Evolutionary conservation across 2,329 filamentous ascomycete genomes (phyloP).

Genomic region (Bertia moriformis): DNA sequence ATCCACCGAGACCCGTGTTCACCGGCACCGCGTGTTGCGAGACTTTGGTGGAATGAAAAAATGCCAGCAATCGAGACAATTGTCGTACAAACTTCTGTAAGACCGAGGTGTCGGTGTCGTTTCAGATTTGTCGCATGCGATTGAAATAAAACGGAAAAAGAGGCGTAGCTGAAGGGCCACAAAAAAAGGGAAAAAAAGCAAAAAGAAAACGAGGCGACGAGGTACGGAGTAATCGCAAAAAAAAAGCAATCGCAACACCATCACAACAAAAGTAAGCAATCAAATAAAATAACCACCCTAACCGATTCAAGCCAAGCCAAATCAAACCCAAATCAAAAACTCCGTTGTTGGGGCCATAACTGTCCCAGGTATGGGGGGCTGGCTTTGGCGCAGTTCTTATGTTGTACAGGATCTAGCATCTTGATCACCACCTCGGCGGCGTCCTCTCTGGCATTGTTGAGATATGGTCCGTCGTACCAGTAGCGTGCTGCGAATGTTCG

Average conservation of each 20-base stretch:
- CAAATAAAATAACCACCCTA: neutral
- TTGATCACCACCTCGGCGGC: constrained; percentile 38
- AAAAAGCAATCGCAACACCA: neutral
- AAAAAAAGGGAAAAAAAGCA: neutral
- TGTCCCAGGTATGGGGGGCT: neutral
- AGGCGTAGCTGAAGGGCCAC: too few species aligned
- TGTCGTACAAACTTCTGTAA: too few species aligned
- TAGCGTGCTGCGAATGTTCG: constrained; percentile 30
- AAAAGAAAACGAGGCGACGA: neutral
- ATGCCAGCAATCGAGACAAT: too few species aligned
- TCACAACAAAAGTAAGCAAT: neutral
- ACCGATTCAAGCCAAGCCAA: neutral
- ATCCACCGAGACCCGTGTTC: too few species aligned
- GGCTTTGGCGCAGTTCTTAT: neutral
- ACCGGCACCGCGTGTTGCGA: too few species aligned
- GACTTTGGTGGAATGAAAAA: too few species aligned
- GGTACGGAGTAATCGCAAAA: neutral
- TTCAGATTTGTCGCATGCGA: too few species aligned
- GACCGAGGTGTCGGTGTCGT: too few species aligned
- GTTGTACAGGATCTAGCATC: constrained; percentile 2
- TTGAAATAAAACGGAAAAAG: too few species aligned
- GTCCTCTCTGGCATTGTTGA: constrained; percentile 45
- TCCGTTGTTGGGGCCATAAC: neutral
- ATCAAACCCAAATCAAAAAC: neutral
- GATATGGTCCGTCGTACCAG: constrained; percentile 44